These are phyloP conservation scores for Alternaria incomplexa DNA, from an alignment of 2,329 filamentous ascomycete species.

Conservation along the genomic window DNA sequence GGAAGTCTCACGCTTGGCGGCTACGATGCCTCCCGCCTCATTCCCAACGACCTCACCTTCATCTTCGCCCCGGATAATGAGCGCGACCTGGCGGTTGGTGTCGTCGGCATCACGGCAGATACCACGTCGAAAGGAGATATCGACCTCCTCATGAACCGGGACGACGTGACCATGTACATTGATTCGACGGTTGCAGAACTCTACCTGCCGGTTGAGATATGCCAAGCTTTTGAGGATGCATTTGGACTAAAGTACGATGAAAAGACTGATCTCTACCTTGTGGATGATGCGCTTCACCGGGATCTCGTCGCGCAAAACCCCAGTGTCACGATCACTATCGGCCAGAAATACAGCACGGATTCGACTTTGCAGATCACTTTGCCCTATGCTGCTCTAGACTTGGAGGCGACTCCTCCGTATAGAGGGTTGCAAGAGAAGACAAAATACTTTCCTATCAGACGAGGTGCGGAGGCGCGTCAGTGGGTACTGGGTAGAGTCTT, in stretches of 20 bases:
- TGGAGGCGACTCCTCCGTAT: slow-evolving; percentile 56
- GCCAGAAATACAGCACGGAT: slow-evolving; percentile 41
- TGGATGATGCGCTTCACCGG: slow-evolving; percentile 64
- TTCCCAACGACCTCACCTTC: slow-evolving; percentile 67
- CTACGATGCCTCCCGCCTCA: slow-evolving; percentile 69
- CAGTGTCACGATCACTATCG: slow-evolving; percentile 54
- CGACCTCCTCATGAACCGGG: slow-evolving; percentile 39
- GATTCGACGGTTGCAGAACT: slow-evolving; percentile 58
- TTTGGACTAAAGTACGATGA: slow-evolving; percentile 71
- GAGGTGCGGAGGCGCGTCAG: slow-evolving; percentile 59
- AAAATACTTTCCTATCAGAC: slow-evolving; percentile 71
- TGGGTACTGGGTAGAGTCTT: slow-evolving; percentile 72
- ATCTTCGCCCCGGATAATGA: slow-evolving; percentile 62
- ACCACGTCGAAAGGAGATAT: slow-evolving; percentile 41
- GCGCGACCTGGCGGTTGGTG: slow-evolving; percentile 65
- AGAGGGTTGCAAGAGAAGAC: slow-evolving; percentile 65
- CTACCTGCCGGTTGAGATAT: slow-evolving; percentile 60
- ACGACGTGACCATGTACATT: slow-evolving; percentile 52
- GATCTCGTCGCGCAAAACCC: slow-evolving; percentile 53
- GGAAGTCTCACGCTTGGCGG: slow-evolving; percentile 70
- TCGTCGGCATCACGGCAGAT: slow-evolving; percentile 49
- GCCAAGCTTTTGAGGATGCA: slow-evolving; percentile 67
- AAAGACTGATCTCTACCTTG: slow-evolving; percentile 68
- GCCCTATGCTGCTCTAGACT: slow-evolving; percentile 59
- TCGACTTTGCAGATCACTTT: slow-evolving; percentile 53